These are phyloP conservation scores for Nicotiana obtusifolia DNA, from an alignment of 257 asterid genomes.

Conservation along the genomic window DNA sequence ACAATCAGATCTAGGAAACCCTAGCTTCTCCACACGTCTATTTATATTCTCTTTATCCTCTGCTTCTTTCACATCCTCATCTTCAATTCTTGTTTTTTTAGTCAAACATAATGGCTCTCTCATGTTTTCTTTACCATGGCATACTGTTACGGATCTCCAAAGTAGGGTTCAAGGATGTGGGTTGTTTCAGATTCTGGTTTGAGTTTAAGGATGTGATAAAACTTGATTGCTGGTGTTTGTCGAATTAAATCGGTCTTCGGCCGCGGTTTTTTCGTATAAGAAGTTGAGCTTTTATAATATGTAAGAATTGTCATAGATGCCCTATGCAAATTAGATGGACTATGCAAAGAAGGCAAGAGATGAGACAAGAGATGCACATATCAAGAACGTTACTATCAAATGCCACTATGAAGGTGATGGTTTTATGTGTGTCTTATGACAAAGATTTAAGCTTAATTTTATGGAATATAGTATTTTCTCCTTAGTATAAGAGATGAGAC, in stretches of 20 bases:
- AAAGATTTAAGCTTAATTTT: too few relatives aligned
- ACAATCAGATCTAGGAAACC: not conserved
- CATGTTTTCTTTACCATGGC: not conserved
- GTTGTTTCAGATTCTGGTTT: not conserved
- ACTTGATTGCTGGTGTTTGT: not conserved
- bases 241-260: not conserved
- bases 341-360: too few relatives aligned
- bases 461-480: rapidly evolving
- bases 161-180: not conserved
- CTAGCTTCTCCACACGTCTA: not conserved
- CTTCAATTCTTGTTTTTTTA: too few relatives aligned
- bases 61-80: not conserved
- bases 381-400: too few relatives aligned
- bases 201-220: not conserved
- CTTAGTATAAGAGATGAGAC: too few relatives aligned
- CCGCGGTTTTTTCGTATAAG: not conserved
- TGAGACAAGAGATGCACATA: too few relatives aligned
- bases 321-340: not conserved
- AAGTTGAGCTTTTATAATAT: not conserved
- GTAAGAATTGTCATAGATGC: not conserved
- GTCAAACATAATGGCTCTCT: not conserved
- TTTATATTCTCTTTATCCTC: not conserved
- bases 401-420: too few relatives aligned
- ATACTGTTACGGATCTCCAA: too few relatives aligned
- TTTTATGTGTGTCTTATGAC: too few relatives aligned